phyloP scores from a whole-genome alignment of 116 monocot species.

The Phalaenopsis hybrid region DNA sequence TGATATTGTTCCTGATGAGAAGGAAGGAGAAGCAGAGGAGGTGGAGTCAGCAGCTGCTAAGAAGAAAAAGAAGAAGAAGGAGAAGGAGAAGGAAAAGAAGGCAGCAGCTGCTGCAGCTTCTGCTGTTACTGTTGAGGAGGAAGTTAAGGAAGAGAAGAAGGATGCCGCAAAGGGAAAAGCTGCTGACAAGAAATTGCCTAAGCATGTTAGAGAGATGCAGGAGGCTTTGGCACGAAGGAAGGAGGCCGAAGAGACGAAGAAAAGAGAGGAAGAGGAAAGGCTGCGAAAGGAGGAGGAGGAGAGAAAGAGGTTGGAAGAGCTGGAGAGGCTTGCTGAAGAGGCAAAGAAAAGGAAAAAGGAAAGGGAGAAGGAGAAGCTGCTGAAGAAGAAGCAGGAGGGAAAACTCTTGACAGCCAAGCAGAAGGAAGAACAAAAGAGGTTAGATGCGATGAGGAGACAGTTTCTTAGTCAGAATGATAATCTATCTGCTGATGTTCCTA shows the following conservation, averaged over 20 bases:
- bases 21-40: slow-evolving; percentile 39
- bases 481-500: slow-evolving; percentile 18
- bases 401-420: slow-evolving; percentile 68
- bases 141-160: slow-evolving; percentile 27
- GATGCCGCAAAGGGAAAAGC: slow-evolving; percentile 40
- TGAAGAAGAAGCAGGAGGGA: slow-evolving; percentile 84
- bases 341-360: slow-evolving; percentile 83
- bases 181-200: slow-evolving; percentile 70
- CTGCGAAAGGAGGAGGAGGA: slow-evolving; percentile 78
- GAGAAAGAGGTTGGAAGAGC: slow-evolving; percentile 49
- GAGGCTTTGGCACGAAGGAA: slow-evolving; percentile 77
- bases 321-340: slow-evolving; percentile 73
- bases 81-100: slow-evolving; percentile 84
- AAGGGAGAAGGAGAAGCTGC: slow-evolving; percentile 83
- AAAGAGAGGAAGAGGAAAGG: slow-evolving; percentile 80
- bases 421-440: slow-evolving; percentile 61
- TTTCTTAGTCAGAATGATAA: slow-evolving; percentile 45
- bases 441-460: slow-evolving; percentile 70
- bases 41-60: slow-evolving; percentile 70
- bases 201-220: slow-evolving; percentile 95
- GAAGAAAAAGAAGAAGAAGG: slow-evolving; percentile 94
- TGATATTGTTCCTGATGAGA: slow-evolving; percentile 35
- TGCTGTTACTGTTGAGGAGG: slow-evolving; percentile 8
- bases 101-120: slow-evolving; percentile 25
- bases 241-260: slow-evolving; percentile 71